These are phyloP conservation scores for Trichosporon inkin DNA, from an alignment of 1,284 basidiomycete genomes.

Conservation along the genomic window DNA sequence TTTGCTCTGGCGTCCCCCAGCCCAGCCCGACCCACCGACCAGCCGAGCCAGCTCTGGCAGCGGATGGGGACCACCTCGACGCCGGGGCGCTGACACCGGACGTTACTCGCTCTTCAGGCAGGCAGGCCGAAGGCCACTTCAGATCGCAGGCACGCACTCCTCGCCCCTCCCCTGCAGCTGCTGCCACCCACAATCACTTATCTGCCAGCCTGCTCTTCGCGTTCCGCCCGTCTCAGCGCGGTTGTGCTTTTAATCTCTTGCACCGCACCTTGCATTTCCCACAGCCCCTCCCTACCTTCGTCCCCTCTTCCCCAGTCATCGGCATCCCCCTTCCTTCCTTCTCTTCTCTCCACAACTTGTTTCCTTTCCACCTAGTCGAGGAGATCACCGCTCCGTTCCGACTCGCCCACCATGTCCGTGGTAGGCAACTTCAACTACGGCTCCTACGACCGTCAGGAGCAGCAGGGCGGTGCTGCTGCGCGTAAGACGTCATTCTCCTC, in stretches of 20 bases:
- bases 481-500: neutral
- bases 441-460: conserved; percentile 13
- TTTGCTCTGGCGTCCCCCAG: neutral
- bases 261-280: neutral
- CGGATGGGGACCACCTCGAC: no score
- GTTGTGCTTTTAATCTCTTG: neutral
- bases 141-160: no score
- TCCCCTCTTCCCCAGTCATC: neutral
- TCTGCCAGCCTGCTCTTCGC: neutral
- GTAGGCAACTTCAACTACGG: conserved; percentile 18
- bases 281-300: neutral
- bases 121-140: no score
- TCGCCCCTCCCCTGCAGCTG: no score
- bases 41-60: no score
- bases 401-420: conserved; percentile 20
- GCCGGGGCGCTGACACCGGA: no score
- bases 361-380: neutral
- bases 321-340: neutral
- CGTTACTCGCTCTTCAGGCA: no score
- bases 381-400: neutral
- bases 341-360: neutral
- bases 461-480: neutral
- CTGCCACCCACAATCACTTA: neutral
- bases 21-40: no score
- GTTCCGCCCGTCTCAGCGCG: neutral